Percentiles rank a stretch among this genome's conserved stretches.
phyloP scores from a whole-genome alignment of 139 green algal species.

The Monoraphidium neglectum region DNA sequence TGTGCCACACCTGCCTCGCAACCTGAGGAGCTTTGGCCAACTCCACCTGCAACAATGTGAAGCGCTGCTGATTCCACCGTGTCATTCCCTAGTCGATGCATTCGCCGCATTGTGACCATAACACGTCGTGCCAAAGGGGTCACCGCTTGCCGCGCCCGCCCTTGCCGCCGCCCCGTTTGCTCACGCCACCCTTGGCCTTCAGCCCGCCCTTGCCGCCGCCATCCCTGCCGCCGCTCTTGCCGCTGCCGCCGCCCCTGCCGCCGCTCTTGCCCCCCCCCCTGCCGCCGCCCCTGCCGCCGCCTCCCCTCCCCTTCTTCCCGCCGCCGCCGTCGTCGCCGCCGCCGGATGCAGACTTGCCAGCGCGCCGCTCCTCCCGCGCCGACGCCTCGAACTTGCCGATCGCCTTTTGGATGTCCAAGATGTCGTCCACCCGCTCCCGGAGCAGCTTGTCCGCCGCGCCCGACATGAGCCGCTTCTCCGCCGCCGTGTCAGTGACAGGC shows the following conservation, averaged over 20 bases:
- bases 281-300: not conserved
- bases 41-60: no score
- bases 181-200: constrained; percentile 15
- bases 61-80: no score
- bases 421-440: constrained; percentile 69
- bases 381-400: constrained; percentile 58
- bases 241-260: not conserved
- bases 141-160: constrained; percentile 1
- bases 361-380: constrained; percentile 44
- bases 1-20: no score
- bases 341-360: constrained; percentile 24
- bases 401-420: constrained; percentile 68
- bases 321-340: constrained; percentile 20
- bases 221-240: not conserved
- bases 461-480: constrained; percentile 38
- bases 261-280: not conserved
- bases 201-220: constrained; percentile 8
- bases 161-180: constrained; percentile 6
- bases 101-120: constrained; percentile 1
- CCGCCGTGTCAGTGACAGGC: constrained; percentile 47
- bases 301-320: not conserved
- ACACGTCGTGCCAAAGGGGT: not conserved
- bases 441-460: constrained; percentile 74
- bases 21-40: no score
- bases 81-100: no score